These are phyloP conservation scores for Neofusicoccum parvum DNA, from an alignment of 2,329 filamentous ascomycete genomes.

Conservation along the genomic window DNA sequence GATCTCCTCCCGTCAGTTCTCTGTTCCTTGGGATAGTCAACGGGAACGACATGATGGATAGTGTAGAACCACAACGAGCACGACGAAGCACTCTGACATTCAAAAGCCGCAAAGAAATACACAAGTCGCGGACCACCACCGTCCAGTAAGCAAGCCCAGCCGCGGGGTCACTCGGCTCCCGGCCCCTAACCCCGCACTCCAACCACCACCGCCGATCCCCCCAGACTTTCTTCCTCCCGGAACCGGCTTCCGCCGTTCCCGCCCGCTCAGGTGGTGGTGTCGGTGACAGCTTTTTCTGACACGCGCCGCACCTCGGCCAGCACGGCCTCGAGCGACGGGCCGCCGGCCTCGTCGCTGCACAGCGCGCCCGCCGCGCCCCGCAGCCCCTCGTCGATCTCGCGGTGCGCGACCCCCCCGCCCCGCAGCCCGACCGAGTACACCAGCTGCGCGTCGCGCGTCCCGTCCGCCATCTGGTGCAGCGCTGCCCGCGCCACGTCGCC, in stretches of 20 bases:
- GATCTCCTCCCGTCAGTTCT: conserved; percentile 49
- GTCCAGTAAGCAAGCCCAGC: no score
- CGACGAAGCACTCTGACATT: no score
- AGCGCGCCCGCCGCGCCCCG: not conserved
- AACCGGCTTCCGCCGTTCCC: no score
- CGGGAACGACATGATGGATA: not conserved
- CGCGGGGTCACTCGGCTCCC: not conserved
- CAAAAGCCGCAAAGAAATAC: no score
- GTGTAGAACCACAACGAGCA: no score
- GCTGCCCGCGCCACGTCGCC: conserved; percentile 32
- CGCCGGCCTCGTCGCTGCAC: not conserved
- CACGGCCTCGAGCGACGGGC: not conserved
- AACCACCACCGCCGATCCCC: no score
- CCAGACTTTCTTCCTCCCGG: no score
- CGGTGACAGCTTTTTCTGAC: not conserved
- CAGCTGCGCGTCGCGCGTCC: conserved; percentile 31
- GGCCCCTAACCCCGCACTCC: not conserved
- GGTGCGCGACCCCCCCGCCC: conserved; percentile 25
- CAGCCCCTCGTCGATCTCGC: conserved; percentile 34
- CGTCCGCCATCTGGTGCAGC: conserved; percentile 32
- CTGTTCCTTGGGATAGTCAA: conserved; percentile 34
- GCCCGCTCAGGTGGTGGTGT: no score
- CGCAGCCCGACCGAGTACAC: conserved; percentile 26
- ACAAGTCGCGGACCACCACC: no score
- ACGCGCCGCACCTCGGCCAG: not conserved